Evolutionary conservation across 148 eudicot genomes (phyloP), one percentile per base, ranked within the genome.

Genomic region (Simmondsia chinensis): DNA sequence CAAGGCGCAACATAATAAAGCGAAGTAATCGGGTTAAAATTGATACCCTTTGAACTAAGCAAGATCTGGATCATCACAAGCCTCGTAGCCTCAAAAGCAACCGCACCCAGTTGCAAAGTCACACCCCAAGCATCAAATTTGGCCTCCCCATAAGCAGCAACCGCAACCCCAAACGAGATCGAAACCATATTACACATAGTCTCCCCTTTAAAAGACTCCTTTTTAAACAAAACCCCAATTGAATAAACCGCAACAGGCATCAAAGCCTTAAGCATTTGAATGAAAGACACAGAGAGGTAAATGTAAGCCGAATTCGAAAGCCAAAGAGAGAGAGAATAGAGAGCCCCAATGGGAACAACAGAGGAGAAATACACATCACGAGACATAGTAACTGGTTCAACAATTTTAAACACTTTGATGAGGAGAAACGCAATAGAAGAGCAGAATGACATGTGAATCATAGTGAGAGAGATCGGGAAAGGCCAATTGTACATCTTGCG

Each of bases 241-340:
- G 75, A 21, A 57, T 77, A 77, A 7, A 77, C 83, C 2, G 78
- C 78, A 2, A 77, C 83, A 0, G 83, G 83, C 83, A 80, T 80
- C 0, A 80, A 39, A 13, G 82, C 82, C 52, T 80, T 80, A 0
- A 80, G 54, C 87, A 80, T 80, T 15, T 80, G 87, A 18, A 80
- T 80, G 52, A 80, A 80, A 6, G 87, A 80, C 1, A 80, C 87
- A 0, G 82, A 76, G 22, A 80, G 63, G 32, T 69, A 80, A 13
- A 80, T 75, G 35, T 80, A 80, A n/a, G 87, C 82, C 3, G 87
- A 75, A 33, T 80, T 80, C 6, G 87, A 80, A 0, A 76, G 65
- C 87, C 87, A 80, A 5, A 80, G 70, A 2, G 79, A 72, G 7
- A 80, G 48, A 0, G 87, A 72, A 43, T 69, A 80, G 7, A 80